Evolutionary conservation across 805 yeast genomes (phyloP).

Genomic region (Spathaspora passalidarum): DNA sequence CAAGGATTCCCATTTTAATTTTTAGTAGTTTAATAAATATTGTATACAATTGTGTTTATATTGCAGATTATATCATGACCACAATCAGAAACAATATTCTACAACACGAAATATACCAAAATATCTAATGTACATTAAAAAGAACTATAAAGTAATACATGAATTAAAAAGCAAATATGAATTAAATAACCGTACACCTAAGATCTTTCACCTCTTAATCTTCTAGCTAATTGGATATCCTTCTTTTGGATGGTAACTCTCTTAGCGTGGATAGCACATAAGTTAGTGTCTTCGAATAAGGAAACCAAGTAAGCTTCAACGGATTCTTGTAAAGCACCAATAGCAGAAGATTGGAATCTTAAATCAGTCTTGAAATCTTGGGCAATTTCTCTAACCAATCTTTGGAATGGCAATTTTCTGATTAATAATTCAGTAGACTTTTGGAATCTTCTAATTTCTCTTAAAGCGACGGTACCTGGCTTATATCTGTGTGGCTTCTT

Average conservation of each 20-base stretch:
- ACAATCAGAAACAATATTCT: not conserved
- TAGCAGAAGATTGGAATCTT: slow-evolving; percentile 49
- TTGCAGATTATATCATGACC: not conserved
- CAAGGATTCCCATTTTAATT: slow-evolving; percentile 41
- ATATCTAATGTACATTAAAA: slow-evolving; percentile 2
- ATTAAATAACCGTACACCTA: slow-evolving; percentile 15
- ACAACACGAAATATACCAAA: not conserved
- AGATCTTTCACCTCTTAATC: slow-evolving; percentile 51
- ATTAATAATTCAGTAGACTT: slow-evolving; percentile 47
- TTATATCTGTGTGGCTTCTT: slow-evolving; percentile 52
- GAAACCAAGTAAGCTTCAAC: slow-evolving; percentile 50
- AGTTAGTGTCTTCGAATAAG: slow-evolving; percentile 48
- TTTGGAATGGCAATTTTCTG: slow-evolving; percentile 50
- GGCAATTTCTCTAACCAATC: slow-evolving; percentile 50
- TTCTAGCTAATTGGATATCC: slow-evolving; percentile 50
- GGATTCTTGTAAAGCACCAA: slow-evolving; percentile 50
- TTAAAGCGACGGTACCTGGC: slow-evolving; percentile 52
- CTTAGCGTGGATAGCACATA: slow-evolving; percentile 51
- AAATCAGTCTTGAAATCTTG: slow-evolving; percentile 49
- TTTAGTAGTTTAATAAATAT: not conserved
- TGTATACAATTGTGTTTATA: not conserved
- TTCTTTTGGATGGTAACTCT: slow-evolving; percentile 51
- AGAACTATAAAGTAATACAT: not conserved
- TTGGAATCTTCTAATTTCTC: slow-evolving; percentile 51
- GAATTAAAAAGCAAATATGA: not conserved